These are phyloP conservation scores for Schoenoplectus triqueter DNA, from an alignment of 202 grass and related monocot genomes.

Conservation along the genomic window DNA sequence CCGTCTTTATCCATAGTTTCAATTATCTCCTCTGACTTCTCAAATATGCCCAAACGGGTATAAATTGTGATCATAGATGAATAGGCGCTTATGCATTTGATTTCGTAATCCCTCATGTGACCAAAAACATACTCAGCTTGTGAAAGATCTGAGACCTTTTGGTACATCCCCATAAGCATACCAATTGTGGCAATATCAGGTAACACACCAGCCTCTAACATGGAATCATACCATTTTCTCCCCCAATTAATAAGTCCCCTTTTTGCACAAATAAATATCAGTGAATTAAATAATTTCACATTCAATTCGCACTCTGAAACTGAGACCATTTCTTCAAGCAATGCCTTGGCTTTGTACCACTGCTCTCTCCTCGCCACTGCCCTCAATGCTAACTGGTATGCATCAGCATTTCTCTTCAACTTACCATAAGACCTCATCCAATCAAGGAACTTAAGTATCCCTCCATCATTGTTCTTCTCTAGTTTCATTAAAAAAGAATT, in stretches of 20 bases:
- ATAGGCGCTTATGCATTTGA: slow-evolving; percentile 78
- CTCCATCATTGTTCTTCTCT: slow-evolving; percentile 66
- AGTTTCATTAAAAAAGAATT: slow-evolving; percentile 65
- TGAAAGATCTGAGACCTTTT: slow-evolving; percentile 61
- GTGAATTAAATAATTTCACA: slow-evolving; percentile 66
- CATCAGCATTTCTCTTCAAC: slow-evolving; percentile 58
- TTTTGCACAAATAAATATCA: slow-evolving; percentile 91
- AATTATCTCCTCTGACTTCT: slow-evolving; percentile 74
- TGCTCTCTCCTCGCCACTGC: slow-evolving; percentile 84
- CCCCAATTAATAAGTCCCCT: slow-evolving; percentile 74
- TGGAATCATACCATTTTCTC: slow-evolving; percentile 77
- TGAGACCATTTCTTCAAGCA: slow-evolving; percentile 71
- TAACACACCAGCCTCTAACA: slow-evolving; percentile 63
- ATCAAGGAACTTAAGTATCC: slow-evolving; percentile 65
- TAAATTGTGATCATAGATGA: slow-evolving; percentile 84
- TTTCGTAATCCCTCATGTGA: slow-evolving; percentile 60
- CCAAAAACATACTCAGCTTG: slow-evolving; percentile 72
- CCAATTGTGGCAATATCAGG: slow-evolving; percentile 75
- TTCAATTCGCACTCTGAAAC: slow-evolving; percentile 56
- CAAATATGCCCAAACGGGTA: slow-evolving; percentile 54
- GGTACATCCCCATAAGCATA: slow-evolving; percentile 92
- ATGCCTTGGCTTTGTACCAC: slow-evolving; percentile 62
- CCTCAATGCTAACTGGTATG: slow-evolving; percentile 77
- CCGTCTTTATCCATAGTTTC: slow-evolving; percentile 64
- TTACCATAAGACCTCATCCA: slow-evolving; percentile 85